phyloP scores from a whole-genome alignment of 805 yeast species.

The Candida khao-thaluensis region DNA sequence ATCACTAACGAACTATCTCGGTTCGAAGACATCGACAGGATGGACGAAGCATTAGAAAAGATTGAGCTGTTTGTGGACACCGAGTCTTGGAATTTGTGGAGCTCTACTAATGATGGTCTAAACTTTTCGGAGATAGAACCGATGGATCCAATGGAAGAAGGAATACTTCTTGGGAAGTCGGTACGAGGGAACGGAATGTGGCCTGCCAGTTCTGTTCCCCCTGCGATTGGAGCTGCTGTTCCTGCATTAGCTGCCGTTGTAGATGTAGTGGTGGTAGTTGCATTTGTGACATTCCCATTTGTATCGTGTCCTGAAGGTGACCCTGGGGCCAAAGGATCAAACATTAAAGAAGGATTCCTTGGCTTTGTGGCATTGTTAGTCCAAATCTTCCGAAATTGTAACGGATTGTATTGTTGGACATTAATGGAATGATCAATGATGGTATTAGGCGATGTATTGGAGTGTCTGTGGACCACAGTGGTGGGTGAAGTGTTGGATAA shows the following conservation, averaged over 20 bases:
- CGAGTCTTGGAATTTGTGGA: slow-evolving; percentile 18
- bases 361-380: slow-evolving; percentile 22
- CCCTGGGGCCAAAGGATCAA: slow-evolving; percentile 50
- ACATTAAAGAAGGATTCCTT: slow-evolving; percentile 47
- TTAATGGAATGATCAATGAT: slow-evolving; percentile 5
- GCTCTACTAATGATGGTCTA: slow-evolving; percentile 37
- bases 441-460: slow-evolving; percentile 7
- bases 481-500: slow-evolving; percentile 11
- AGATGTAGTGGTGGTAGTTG: not conserved
- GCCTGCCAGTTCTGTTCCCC: slow-evolving; percentile 25
- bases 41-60: slow-evolving; percentile 36
- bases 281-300: slow-evolving; percentile 5
- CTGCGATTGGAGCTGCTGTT: slow-evolving; percentile 39
- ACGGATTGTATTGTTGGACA: slow-evolving; percentile 25
- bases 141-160: slow-evolving; percentile 4
- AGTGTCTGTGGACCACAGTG: slow-evolving; percentile 5
- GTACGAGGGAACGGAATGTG: not conserved
- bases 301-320: too few relatives aligned
- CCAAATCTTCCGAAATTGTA: slow-evolving; percentile 40
- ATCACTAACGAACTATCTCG: slow-evolving; percentile 13
- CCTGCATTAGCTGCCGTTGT: slow-evolving; percentile 1
- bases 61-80: slow-evolving; percentile 26
- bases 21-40: slow-evolving; percentile 30
- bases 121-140: slow-evolving; percentile 25
- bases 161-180: slow-evolving; percentile 18